A percentile compares a stretch with the other conserved stretches of the same genome.
Conservation (phyloP, 768 basidiomycete species). For the Naganishia antarctica region DNA sequence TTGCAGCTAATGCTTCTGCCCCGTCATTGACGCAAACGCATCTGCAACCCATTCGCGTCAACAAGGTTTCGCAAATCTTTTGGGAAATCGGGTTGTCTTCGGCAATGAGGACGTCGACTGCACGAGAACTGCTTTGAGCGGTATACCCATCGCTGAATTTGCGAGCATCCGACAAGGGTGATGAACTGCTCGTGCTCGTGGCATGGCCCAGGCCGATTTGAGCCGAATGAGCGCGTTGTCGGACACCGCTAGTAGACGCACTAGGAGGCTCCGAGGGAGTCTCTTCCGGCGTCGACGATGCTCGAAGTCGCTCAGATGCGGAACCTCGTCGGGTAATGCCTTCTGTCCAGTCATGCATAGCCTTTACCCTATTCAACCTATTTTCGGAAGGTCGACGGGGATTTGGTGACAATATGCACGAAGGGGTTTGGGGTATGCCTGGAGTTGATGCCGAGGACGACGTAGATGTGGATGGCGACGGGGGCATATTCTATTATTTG, state of each 20-base stretch:
- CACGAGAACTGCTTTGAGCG: slow-evolving; percentile 54
- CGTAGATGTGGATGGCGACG: slow-evolving; percentile 85
- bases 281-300: slow-evolving; percentile 73
- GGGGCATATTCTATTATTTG: slow-evolving; percentile 53
- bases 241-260: neutral
- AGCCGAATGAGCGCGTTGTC: slow-evolving; percentile 78
- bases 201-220: slow-evolving; percentile 54
- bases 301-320: slow-evolving; percentile 80
- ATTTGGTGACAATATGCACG: slow-evolving; percentile 31
- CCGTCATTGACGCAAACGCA: slow-evolving; percentile 94
- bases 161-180: slow-evolving; percentile 9
- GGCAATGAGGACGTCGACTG: slow-evolving; percentile 88
- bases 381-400: slow-evolving; percentile 80
- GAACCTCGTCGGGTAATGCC: slow-evolving; percentile 62
- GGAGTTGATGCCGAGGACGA: slow-evolving; percentile 87
- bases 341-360: slow-evolving; percentile 70
- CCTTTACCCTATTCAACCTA: slow-evolving; percentile 64
- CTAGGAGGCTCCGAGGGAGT: slow-evolving; percentile 51
- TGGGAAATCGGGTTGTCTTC: slow-evolving; percentile 98
- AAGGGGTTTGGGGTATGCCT: slow-evolving; percentile 24
- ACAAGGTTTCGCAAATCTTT: slow-evolving; percentile 91
- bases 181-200: neutral
- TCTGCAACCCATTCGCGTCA: slow-evolving; percentile 89
- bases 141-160: slow-evolving; percentile 7
- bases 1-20: slow-evolving; percentile 92